A percentile compares a stretch with the other conserved stretches of the same genome.
Evolutionary conservation across 164 flowering plant species (phyloP).

Genomic region (Aristolochia fimbriata): DNA sequence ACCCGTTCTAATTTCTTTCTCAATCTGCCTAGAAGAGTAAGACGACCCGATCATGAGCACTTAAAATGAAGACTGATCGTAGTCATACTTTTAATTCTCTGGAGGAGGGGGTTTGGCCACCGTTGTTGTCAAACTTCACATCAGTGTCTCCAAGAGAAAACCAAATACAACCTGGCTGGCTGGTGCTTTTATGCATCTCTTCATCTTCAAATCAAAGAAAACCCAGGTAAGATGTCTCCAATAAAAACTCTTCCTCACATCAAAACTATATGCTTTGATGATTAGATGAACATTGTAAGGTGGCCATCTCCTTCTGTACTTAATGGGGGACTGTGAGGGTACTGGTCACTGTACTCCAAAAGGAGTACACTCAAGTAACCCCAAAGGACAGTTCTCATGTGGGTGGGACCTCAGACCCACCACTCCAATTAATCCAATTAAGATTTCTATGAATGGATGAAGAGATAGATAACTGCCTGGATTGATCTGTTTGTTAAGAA

Average conservation of each 20-base stretch:
- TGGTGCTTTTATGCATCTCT: not conserved
- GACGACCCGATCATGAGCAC: not conserved
- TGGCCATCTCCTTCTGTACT: too few species aligned
- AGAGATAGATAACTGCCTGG: not conserved
- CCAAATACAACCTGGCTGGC: not conserved
- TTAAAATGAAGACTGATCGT: not conserved
- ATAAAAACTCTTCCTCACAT: constrained; percentile 1
- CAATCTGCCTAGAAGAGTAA: not conserved
- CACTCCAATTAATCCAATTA: not conserved
- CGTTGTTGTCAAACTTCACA: not conserved
- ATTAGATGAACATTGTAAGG: too few species aligned
- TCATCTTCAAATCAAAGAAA: not conserved
- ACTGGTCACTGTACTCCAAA: too few species aligned
- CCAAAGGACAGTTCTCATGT: not conserved
- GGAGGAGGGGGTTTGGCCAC: not conserved
- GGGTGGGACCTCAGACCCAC: not conserved
- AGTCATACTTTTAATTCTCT: not conserved
- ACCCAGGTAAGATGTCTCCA: not conserved
- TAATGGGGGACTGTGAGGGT: too few species aligned
- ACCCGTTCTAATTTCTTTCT: not conserved
- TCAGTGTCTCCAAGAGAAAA: not conserved
- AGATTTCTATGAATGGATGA: not conserved
- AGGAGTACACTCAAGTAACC: not conserved
- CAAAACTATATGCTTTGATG: not conserved
- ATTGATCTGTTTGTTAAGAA: too few species aligned